phyloP scores from a whole-genome alignment of 257 asterid species.

The Asclepias syriaca region DNA sequence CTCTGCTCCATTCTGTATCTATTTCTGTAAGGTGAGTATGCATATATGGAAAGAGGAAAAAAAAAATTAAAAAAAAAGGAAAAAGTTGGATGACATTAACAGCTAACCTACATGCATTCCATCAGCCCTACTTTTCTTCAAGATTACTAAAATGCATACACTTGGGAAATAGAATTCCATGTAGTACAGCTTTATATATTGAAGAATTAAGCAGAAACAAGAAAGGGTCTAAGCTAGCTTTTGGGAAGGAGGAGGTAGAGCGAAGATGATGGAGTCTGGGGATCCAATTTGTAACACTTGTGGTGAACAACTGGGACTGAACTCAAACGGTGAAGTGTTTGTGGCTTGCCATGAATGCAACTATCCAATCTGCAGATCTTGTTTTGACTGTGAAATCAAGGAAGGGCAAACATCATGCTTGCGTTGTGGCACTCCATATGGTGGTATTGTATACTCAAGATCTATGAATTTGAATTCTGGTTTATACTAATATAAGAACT shows the following conservation, averaged over 20 bases:
- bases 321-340: slow-evolving; percentile 54
- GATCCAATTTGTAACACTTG: slow-evolving; percentile 71
- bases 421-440: slow-evolving; percentile 59
- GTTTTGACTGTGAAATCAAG: slow-evolving; percentile 66
- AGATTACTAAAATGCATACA: slow-evolving; percentile 25
- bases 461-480: background rate
- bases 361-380: slow-evolving; percentile 62
- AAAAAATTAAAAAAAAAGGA: background rate
- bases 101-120: slow-evolving; percentile 37
- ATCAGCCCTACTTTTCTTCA: slow-evolving; percentile 28
- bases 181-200: background rate
- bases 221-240: background rate
- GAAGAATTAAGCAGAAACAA: slow-evolving; percentile 4
- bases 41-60: background rate
- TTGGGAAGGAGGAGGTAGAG: background rate
- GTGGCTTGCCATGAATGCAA: slow-evolving; percentile 79
- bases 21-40: background rate
- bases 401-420: slow-evolving; percentile 61
- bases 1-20: slow-evolving; percentile 18
- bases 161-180: slow-evolving; percentile 12
- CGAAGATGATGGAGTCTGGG: slow-evolving; percentile 79
- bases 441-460: slow-evolving; percentile 31
- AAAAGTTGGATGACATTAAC: slow-evolving; percentile 32
- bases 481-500: background rate
- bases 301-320: slow-evolving; percentile 59